phyloP scores from a whole-genome alignment of 2,329 filamentous ascomycete species.

The Neonectria coccinea region DNA sequence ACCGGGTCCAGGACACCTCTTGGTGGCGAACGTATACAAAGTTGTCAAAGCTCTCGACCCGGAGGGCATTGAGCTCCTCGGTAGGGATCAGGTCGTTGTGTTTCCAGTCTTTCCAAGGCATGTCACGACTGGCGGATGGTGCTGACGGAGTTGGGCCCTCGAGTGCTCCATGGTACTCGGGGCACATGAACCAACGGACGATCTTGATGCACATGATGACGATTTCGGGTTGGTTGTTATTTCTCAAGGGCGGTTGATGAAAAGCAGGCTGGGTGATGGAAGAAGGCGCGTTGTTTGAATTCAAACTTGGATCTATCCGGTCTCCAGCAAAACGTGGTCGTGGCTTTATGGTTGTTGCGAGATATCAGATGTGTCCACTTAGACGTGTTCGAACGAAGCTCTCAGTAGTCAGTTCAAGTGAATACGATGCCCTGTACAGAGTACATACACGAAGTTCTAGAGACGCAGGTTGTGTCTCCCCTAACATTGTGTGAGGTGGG shows the following conservation, averaged over 20 bases:
- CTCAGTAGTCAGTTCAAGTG: neutral
- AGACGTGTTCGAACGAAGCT: neutral
- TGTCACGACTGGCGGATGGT: neutral
- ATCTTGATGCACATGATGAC: constrained; percentile 34
- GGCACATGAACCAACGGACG: constrained; percentile 34
- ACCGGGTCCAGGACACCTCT: constrained; percentile 29
- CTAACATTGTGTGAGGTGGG: neutral
- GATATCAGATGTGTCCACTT: neutral
- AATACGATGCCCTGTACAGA: neutral
- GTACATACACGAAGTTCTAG: neutral
- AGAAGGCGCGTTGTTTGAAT: neutral
- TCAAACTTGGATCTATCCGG: neutral
- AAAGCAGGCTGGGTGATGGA: neutral
- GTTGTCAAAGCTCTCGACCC: neutral
- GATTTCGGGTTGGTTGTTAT: neutral
- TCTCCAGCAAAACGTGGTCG: neutral
- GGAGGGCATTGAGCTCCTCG: neutral
- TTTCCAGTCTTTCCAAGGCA: neutral
- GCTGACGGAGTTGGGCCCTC: neutral
- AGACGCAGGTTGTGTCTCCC: neutral
- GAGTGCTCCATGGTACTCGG: neutral
- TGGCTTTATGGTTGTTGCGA: neutral
- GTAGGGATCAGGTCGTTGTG: neutral
- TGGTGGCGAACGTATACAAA: constrained; percentile 28
- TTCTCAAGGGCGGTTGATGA: neutral